Evolutionary conservation across 192 early-diverging fungal genomes (phyloP).

Genomic region (Coemansia sp.): DNA sequence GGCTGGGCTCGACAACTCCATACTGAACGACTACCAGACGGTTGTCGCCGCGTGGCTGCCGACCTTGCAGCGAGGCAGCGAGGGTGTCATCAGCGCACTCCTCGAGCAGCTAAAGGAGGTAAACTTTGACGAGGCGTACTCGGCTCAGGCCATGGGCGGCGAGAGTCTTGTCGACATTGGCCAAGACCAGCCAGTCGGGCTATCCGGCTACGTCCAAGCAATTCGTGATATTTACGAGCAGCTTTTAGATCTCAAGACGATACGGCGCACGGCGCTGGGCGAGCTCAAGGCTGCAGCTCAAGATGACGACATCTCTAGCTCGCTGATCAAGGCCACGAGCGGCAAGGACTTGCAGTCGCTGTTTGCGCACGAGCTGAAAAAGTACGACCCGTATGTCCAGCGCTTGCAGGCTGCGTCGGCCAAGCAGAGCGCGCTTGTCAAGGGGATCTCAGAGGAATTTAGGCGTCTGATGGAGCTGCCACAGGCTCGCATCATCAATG

Average conservation of each 20-base stretch:
- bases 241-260: conserved; percentile 42
- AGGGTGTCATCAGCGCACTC: conserved; percentile 58
- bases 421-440: conserved; percentile 74
- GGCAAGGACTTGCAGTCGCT: conserved; percentile 86
- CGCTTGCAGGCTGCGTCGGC: conserved; percentile 75
- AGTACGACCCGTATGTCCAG: conserved; percentile 81
- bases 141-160: conserved; percentile 24
- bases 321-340: conserved; percentile 55
- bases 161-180: conserved; percentile 68
- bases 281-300: conserved; percentile 63
- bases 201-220: conserved; percentile 44
- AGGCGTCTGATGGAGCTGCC: conserved; percentile 74
- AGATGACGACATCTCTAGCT: conserved; percentile 83
- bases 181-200: conserved; percentile 47
- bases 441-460: conserved; percentile 77
- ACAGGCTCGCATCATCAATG: conserved; percentile 68
- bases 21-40: conserved; percentile 46
- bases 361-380: conserved; percentile 90
- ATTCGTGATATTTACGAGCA: conserved; percentile 51
- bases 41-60: conserved; percentile 51
- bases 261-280: conserved; percentile 56
- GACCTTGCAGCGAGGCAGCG: conserved; percentile 46
- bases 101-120: conserved; percentile 53
- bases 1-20: conserved; percentile 64
- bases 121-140: conserved; percentile 36